These are phyloP conservation scores for Neurospora discreta DNA, from an alignment of 495 filamentous ascomycete genomes.

Conservation along the genomic window DNA sequence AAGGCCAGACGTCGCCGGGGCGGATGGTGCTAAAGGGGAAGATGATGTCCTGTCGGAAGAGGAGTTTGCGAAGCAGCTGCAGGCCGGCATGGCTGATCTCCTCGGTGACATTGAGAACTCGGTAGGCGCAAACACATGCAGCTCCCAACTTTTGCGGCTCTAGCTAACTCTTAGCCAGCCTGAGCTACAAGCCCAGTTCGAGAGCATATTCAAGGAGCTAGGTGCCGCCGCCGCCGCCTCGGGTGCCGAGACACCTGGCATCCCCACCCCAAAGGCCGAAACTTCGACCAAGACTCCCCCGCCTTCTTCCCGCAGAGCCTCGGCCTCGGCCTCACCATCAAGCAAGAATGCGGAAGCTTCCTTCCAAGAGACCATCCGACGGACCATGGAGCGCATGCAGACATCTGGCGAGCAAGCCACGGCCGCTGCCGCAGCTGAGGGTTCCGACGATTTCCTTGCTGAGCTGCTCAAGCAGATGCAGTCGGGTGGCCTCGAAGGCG, in stretches of 20 bases:
- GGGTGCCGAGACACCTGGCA: slow-evolving; percentile 6
- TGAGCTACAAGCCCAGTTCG: slow-evolving; percentile 79
- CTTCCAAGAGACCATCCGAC: slow-evolving; percentile 84
- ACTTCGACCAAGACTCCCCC: neutral
- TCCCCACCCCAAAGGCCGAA: slow-evolving; percentile 1
- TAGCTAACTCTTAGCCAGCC: slow-evolving; percentile 30
- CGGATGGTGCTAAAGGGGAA: slow-evolving; percentile 4
- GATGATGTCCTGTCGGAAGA: slow-evolving; percentile 44
- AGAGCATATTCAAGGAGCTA: slow-evolving; percentile 72
- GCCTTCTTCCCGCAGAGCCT: neutral
- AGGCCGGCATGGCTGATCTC: slow-evolving; percentile 77
- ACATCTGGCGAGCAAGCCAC: slow-evolving; percentile 70
- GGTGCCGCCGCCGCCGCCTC: slow-evolving; percentile 35
- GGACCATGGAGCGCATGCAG: slow-evolving; percentile 92
- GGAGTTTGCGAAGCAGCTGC: slow-evolving; percentile 72
- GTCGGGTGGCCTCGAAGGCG: slow-evolving; percentile 42
- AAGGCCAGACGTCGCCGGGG: slow-evolving; percentile 18
- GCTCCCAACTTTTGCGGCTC: neutral
- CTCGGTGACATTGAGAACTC: slow-evolving; percentile 58
- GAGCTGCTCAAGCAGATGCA: slow-evolving; percentile 81
- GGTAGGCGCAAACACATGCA: slow-evolving; percentile 19
- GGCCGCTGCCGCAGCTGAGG: slow-evolving; percentile 59
- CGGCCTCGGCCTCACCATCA: slow-evolving; percentile 7
- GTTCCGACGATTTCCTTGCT: slow-evolving; percentile 67
- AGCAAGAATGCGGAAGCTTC: slow-evolving; percentile 36